These are phyloP conservation scores for Fulvia fulva DNA, from an alignment of 2,329 filamentous ascomycete species.

Conservation along the genomic window DNA sequence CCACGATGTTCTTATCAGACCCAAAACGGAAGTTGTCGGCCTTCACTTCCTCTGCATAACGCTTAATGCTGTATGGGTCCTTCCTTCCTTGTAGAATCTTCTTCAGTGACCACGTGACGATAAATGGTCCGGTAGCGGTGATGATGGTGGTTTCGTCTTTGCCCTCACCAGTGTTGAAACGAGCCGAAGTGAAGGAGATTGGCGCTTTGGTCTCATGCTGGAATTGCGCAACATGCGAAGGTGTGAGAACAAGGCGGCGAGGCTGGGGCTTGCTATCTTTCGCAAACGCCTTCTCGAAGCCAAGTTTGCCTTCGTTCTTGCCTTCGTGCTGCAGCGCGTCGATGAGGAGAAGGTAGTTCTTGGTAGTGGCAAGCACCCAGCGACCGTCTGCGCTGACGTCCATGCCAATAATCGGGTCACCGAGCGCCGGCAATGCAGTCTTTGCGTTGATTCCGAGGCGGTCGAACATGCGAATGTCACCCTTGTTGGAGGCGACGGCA, in stretches of 20 bases:
- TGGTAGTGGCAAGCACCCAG: slow-evolving; percentile 91
- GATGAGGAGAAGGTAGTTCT: slow-evolving; percentile 90
- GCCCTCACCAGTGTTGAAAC: slow-evolving; percentile 86
- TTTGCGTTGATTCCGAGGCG: slow-evolving; percentile 95
- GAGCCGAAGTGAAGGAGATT: slow-evolving; percentile 82
- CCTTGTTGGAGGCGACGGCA: slow-evolving; percentile 95
- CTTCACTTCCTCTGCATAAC: slow-evolving; percentile 91
- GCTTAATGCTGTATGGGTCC: slow-evolving; percentile 93
- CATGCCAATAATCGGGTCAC: slow-evolving; percentile 89
- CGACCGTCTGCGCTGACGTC: slow-evolving; percentile 94
- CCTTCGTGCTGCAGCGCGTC: slow-evolving; percentile 82
- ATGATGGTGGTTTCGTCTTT: slow-evolving; percentile 85
- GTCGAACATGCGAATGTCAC: slow-evolving; percentile 94
- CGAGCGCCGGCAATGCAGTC: slow-evolving; percentile 91
- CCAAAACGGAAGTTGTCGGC: slow-evolving; percentile 98
- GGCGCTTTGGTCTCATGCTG: slow-evolving; percentile 89
- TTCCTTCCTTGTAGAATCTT: slow-evolving; percentile 78
- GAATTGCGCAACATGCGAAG: slow-evolving; percentile 93
- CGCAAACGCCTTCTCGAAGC: slow-evolving; percentile 88
- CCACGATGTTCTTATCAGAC: slow-evolving; percentile 95
- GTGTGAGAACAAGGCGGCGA: slow-evolving; percentile 80
- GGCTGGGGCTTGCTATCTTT: slow-evolving; percentile 93
- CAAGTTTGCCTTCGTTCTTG: slow-evolving; percentile 97
- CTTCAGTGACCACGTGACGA: slow-evolving; percentile 93
- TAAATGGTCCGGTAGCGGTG: slow-evolving; percentile 92